These are phyloP conservation scores for Elasticomyces elasticus DNA, from an alignment of 495 filamentous ascomycete species.

Conservation along the genomic window DNA sequence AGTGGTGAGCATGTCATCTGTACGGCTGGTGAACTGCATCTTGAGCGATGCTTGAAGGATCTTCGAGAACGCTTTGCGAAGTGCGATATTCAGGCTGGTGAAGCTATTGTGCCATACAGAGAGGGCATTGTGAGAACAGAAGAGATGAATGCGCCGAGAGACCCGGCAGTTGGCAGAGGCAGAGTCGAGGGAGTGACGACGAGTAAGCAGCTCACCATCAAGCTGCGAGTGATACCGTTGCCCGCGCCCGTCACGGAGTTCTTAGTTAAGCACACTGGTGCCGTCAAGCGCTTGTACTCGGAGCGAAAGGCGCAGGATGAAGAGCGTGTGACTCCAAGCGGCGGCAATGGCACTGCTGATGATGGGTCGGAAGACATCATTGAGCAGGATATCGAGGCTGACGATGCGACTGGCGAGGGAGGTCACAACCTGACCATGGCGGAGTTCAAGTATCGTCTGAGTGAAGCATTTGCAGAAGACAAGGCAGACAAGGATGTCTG, in stretches of 20 bases:
- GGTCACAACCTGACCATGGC: slow-evolving; percentile 51
- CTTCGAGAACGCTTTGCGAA: slow-evolving; percentile 84
- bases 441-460: slow-evolving; percentile 67
- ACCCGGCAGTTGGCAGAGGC: slow-evolving; percentile 81
- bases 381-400: slow-evolving; percentile 41
- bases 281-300: slow-evolving; percentile 70
- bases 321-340: slow-evolving; percentile 13
- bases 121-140: slow-evolving; percentile 78
- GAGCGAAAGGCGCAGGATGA: slow-evolving; percentile 46
- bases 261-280: slow-evolving; percentile 62
- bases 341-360: slow-evolving; percentile 2
- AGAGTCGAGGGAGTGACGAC: slow-evolving; percentile 62
- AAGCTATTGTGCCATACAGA: slow-evolving; percentile 89
- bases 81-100: slow-evolving; percentile 89
- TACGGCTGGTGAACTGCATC: slow-evolving; percentile 87
- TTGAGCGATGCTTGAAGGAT: slow-evolving; percentile 91
- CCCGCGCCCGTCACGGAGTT: slow-evolving; percentile 75
- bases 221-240: slow-evolving; percentile 69
- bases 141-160: slow-evolving; percentile 83
- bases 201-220: slow-evolving; percentile 75
- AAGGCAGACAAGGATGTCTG: slow-evolving; percentile 62
- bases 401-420: slow-evolving; percentile 40
- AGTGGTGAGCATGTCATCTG: slow-evolving; percentile 93
- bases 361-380: slow-evolving; percentile 30
- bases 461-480: slow-evolving; percentile 53